A percentile compares a stretch with the other conserved stretches of the same genome.
Conservation (phyloP, 371 early-diverging fungal genomes). For the Circinella umbellata region DNA sequence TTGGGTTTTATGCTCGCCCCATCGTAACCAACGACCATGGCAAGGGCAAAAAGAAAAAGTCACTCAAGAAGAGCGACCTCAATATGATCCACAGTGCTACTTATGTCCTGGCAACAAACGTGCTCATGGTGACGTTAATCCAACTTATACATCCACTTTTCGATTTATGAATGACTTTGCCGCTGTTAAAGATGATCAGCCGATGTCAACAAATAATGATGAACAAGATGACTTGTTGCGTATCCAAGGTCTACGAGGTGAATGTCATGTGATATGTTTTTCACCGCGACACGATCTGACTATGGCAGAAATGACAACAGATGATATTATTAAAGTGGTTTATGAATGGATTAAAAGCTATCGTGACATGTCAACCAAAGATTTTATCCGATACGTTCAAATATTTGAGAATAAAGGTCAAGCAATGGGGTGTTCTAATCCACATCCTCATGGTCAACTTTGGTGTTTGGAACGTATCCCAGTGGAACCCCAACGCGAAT, state of each 20-base stretch:
- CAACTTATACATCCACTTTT: conserved; percentile 76
- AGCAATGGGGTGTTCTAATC: conserved; percentile 95
- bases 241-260: conserved; percentile 77
- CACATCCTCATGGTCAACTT: conserved; percentile 91
- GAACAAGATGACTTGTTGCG: conserved; percentile 57
- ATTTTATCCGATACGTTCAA: conserved; percentile 77
- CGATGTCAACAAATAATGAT: conserved; percentile 32
- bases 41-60: conserved; percentile 74
- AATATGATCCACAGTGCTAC: conserved; percentile 82
- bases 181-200: conserved; percentile 71
- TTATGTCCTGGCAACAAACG: conserved; percentile 89
- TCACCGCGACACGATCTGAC: conserved; percentile 88
- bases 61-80: conserved; percentile 47
- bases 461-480: conserved; percentile 91
- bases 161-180: conserved; percentile 91
- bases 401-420: conserved; percentile 98
- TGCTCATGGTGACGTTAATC: conserved; percentile 75
- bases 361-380: conserved; percentile 44
- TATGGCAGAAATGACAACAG: conserved; percentile 80
- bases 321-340: conserved; percentile 72
- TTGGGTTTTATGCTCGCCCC: conserved; percentile 95
- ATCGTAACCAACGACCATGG: conserved; percentile 95
- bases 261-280: conserved; percentile 90
- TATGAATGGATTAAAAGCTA: conserved; percentile 75
- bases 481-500: conserved; percentile 75